Evolutionary conservation across 2,329 filamentous ascomycete genomes (phyloP), one percentile per base, ranked within the genome.

Genomic region (Orbilia quercus): DNA sequence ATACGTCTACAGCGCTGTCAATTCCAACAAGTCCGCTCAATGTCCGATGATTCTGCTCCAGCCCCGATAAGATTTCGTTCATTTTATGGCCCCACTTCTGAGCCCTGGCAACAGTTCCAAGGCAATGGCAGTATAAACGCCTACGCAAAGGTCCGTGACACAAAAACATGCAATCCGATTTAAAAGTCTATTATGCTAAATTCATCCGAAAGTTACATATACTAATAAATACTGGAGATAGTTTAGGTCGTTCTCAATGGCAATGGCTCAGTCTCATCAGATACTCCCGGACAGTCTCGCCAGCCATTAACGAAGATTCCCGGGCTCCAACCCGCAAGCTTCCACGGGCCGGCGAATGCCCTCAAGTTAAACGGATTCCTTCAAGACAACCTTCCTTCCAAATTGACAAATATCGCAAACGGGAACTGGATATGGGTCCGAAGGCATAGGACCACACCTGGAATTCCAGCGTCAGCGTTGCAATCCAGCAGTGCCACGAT

Each of bases 331-430:
- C n/a, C n/a, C n/a, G 58, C 66, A 18, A 31, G 34, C 11, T 72
- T 65, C 34, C 22, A 59, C 18, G 67, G 67, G 11, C 66, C 66
- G 7, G 34, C 67, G n/a, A 54, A 47, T 34, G 7, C 59, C 9
- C 34, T 72, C 2, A 12, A 34, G 25, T 23, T 71, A n/a, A 72
- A 65, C 38, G 28, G 44, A 25, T 72, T 72, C 18, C 59, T 72
- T 11, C n/a, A 36, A 7, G 28, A 65, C 38, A 65, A 65, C 40
- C 12, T 28, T 2, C 67, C 67, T 2, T 45, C 59, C 1, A 12
- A 45, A 16, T 12, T 18, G 25, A 11, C 9, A 11, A n/a, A 50
- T n/a, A 14, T 7, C 4, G 12, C n/a, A 31, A 16, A 23, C 2
- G 67, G 67, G 2, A 18, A 31, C 3, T 72, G 45, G 44, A 50